Conservation (phyloP, 139 green algal genomes). For the Spirogloea muscicola region DNA sequence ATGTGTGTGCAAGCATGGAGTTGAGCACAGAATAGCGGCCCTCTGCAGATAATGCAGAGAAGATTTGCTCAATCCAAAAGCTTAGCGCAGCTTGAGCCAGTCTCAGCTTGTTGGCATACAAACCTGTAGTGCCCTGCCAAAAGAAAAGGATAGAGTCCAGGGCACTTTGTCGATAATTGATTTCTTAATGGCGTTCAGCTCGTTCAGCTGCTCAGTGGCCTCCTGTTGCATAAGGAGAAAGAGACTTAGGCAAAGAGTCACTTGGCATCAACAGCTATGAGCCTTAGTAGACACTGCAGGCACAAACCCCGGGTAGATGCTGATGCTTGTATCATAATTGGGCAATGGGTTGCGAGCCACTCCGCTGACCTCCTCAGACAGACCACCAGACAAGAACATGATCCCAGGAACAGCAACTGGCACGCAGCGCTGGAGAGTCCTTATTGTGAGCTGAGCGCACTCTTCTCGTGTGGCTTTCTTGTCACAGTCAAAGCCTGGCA, state of each 20-base stretch:
- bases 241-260: too few relatives aligned
- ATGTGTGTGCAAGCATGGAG: not conserved
- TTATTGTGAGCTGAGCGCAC: conserved; percentile 56
- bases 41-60: too few relatives aligned
- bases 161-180: conserved; percentile 64
- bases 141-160: conserved; percentile 99
- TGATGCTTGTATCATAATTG: not conserved
- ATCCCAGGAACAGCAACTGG: conserved; percentile 82
- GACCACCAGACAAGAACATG: conserved; percentile 87
- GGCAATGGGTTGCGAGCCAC: not conserved
- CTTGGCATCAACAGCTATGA: too few relatives aligned
- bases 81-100: too few relatives aligned
- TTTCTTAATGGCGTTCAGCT: conserved; percentile 59
- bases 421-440: conserved; percentile 68
- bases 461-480: not conserved
- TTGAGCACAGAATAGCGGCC: too few relatives aligned
- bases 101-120: too few relatives aligned
- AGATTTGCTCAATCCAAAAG: too few relatives aligned
- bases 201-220: conserved; percentile 77
- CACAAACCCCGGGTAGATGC: not conserved
- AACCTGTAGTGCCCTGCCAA: conserved; percentile 88
- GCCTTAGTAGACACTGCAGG: not conserved
- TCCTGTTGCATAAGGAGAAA: conserved; percentile 63
- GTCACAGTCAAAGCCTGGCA: not conserved
- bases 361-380: conserved; percentile 60